Percentiles rank a stretch among this genome's conserved stretches.
These are phyloP conservation scores for Arachnomyces sp. DNA, from an alignment of 2,329 filamentous ascomycete species.

Conservation along the genomic window DNA sequence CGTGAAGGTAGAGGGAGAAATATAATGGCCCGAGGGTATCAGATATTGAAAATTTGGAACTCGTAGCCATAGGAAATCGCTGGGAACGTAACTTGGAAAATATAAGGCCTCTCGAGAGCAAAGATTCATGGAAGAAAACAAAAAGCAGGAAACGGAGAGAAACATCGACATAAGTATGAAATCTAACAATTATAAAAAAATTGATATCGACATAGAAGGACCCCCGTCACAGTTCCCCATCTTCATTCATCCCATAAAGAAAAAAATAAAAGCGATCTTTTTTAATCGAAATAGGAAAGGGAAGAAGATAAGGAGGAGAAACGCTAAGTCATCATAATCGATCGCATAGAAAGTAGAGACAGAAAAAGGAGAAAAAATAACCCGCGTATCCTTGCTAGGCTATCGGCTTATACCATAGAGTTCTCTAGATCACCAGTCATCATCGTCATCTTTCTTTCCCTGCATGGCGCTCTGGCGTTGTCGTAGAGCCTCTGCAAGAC, in stretches of 20 bases:
- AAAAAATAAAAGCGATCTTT: no score
- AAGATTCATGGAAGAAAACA: no score
- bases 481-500: constrained; percentile 69
- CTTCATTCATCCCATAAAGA: no score
- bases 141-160: no score
- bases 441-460: constrained; percentile 59
- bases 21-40: no score
- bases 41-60: no score
- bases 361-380: neutral
- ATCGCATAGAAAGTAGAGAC: no score
- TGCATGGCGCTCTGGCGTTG: constrained; percentile 71
- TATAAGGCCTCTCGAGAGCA: no score
- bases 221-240: no score
- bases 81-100: constrained; percentile 1
- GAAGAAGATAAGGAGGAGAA: neutral
- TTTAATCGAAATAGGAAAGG: neutral
- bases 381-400: neutral
- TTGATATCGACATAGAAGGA: no score
- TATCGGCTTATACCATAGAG: no score
- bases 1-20: no score
- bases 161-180: neutral
- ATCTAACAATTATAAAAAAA: constrained; percentile 3
- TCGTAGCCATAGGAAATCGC: neutral
- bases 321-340: neutral
- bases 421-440: constrained; percentile 53